Evolutionary conservation across 805 yeast species (phyloP), one percentile per base, ranked within the genome.

Genomic region (Helenozyma rhizophorensis): DNA sequence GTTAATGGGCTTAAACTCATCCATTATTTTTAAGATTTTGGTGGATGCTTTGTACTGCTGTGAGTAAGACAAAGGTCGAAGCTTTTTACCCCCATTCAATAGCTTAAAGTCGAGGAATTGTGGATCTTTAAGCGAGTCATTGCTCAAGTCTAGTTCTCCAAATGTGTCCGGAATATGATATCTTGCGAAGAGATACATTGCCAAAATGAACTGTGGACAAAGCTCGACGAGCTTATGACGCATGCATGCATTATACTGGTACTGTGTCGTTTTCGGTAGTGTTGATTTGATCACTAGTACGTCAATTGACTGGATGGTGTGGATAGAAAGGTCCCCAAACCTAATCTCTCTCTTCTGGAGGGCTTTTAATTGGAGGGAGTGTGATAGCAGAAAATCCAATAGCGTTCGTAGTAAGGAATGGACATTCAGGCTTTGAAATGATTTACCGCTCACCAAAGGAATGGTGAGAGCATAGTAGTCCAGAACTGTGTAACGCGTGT

Each of bases 31-130:
- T 19, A 54, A 33, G 2, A 54, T 55, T 21, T 44, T 46, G 17
- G 44, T 37, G 18, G 50, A 40, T 0, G 60, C 38, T 27, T 52
- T 53, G 36, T 53, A 58, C 26, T 54, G 62, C 43, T 57, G 60
- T 15, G 42, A 37, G 34, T 48, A 53, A 4, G 52, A 44, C 7
- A 57, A 48, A 2, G 57, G 35, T 9, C 43, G 42, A 23, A 47
- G 31, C 28, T 48, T 49, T 25, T 53, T 49, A 28, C 45, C 46
- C 4, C 62, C 62, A 24, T 51, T 53, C 17, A 58, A 36, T 9
- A 58, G 32, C 26, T 43, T 48, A 15, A 44, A 42, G 2, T 54
- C 48, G 23, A 44, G 39, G 13, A 46, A 35, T 13, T 25, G 14
- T 3, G 33, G 23, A 19, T 33, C 41, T 14, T 13, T 15, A 14